Conservation (phyloP, 345 rosid species). For the Citrus mangshanensis region DNA sequence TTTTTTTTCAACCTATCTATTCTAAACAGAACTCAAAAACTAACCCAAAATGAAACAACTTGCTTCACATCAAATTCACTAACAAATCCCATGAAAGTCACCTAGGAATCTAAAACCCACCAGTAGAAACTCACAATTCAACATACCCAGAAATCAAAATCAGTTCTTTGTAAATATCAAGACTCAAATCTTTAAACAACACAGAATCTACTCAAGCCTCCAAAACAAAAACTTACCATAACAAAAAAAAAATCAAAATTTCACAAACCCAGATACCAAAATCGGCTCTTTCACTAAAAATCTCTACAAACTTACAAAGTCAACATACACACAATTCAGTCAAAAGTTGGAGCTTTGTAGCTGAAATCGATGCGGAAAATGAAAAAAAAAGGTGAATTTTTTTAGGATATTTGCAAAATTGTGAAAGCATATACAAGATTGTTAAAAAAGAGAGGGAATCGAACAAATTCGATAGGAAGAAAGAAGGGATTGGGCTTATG, state of each 20-base stretch:
- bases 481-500: background rate
- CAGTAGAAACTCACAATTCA: background rate
- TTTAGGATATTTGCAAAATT: background rate
- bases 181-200: background rate
- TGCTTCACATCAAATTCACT: background rate
- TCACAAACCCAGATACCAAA: constrained; percentile 8
- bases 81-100: constrained; percentile 5
- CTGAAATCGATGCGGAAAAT: background rate
- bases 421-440: background rate
- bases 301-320: background rate
- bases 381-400: background rate
- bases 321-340: too few relatives aligned
- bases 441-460: background rate
- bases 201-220: background rate
- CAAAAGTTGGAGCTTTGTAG: background rate
- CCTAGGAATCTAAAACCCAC: constrained; percentile 4
- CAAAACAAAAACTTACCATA: constrained; percentile 2
- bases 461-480: background rate
- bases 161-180: background rate
- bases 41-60: constrained; percentile 9
- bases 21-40: constrained; percentile 7
- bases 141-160: constrained; percentile 4
- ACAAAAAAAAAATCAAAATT: constrained; percentile 4
- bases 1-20: constrained; percentile 6
- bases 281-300: background rate